phyloP scores from a whole-genome alignment of 306 rosid genomes.

The Dalbergia cochinchinensis region DNA sequence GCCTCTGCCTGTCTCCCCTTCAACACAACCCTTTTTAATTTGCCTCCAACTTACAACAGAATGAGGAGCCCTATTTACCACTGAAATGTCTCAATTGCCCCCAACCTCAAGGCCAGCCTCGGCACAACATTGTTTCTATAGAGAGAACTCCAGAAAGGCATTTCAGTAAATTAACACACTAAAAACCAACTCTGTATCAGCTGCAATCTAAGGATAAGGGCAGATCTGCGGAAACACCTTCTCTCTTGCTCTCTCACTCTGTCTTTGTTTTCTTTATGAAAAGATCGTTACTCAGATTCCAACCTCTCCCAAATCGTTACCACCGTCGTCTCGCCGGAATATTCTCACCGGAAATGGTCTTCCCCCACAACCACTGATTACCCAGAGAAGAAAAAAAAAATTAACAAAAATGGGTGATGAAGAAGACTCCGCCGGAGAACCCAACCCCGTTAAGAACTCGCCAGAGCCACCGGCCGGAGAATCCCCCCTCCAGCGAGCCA shows the following conservation, averaged over 20 bases:
- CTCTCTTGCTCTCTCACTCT: not conserved
- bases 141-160: constrained; percentile 38
- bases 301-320: not conserved
- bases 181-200: constrained; percentile 51
- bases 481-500: constrained; percentile 57
- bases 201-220: constrained; percentile 59
- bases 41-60: constrained; percentile 48
- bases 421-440: constrained; percentile 48
- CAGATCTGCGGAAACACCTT: constrained; percentile 41
- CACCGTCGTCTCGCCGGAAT: constrained; percentile 51
- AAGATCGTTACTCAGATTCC: constrained; percentile 46
- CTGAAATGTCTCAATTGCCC: constrained; percentile 45
- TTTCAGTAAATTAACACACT: constrained; percentile 16
- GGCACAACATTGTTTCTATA: not conserved
- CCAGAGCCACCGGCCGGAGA: constrained; percentile 46
- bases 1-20: constrained; percentile 30
- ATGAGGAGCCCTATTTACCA: constrained; percentile 25
- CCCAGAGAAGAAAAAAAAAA: not conserved
- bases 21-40: constrained; percentile 36
- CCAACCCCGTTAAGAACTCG: constrained; percentile 10
- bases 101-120: not conserved
- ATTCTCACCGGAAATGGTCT: constrained; percentile 61
- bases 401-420: constrained; percentile 59
- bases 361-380: constrained; percentile 40
- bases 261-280: constrained; percentile 11